Conservation (phyloP, 2,329 filamentous ascomycete species). For the Magnaporthiopsis incrustans region DNA sequence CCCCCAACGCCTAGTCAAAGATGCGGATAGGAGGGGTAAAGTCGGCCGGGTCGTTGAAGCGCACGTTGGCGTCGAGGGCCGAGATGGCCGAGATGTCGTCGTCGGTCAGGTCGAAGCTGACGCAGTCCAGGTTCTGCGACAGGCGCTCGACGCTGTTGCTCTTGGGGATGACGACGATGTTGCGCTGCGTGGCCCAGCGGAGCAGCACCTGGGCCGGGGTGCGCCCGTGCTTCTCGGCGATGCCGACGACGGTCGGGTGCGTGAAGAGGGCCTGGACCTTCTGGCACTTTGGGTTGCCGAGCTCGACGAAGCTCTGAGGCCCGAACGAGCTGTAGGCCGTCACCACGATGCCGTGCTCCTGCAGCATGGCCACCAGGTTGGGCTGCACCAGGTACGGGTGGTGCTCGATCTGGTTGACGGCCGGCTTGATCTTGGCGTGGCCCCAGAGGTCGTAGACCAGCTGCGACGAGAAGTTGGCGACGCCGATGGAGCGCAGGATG, state of each 20-base stretch:
- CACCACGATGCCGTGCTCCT: conserved; percentile 48
- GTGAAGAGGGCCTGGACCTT: conserved; percentile 19
- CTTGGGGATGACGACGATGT: conserved; percentile 71
- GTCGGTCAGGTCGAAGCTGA: conserved; percentile 42
- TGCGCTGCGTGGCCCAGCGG: conserved; percentile 78
- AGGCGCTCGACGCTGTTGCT: conserved; percentile 44
- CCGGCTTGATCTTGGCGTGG: conserved; percentile 39
- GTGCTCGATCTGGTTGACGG: conserved; percentile 58
- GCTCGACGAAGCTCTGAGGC: conserved; percentile 50
- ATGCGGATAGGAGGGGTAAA: conserved; percentile 10
- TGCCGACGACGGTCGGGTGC: conserved; percentile 45
- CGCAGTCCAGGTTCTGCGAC: conserved; percentile 47
- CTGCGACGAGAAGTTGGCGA: conserved; percentile 52
- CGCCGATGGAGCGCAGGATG: conserved; percentile 49
- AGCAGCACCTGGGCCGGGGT: conserved; percentile 74
- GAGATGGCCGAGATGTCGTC: conserved; percentile 48
- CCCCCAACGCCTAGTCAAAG: conserved; percentile 8
- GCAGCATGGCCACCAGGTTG: conserved; percentile 46
- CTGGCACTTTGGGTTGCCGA: conserved; percentile 64
- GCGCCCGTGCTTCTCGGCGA: conserved; percentile 63
- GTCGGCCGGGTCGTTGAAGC: conserved; percentile 49
- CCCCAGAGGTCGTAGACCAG: conserved; percentile 46
- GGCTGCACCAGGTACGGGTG: conserved; percentile 60
- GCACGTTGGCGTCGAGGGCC: conserved; percentile 40
- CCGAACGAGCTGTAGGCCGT: conserved; percentile 63